Conservation (phyloP, 2,329 filamentous ascomycete genomes). For the Epichloe sibirici region DNA sequence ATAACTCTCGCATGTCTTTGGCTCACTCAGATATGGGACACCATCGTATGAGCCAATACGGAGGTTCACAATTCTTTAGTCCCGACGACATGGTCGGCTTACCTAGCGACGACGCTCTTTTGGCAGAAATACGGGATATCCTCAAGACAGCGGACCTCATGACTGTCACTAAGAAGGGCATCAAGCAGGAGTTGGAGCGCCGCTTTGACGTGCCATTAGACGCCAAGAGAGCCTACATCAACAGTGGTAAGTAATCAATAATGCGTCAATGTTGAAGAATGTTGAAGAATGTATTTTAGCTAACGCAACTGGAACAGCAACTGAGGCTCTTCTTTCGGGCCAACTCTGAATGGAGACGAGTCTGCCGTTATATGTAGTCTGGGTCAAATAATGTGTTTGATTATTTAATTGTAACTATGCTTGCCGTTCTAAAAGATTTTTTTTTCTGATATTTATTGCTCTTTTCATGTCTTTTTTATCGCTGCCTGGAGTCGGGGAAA, state of each 20-base stretch:
- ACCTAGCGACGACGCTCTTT: constrained; percentile 77
- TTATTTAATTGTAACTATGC: background rate
- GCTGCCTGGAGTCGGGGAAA: constrained; percentile 2
- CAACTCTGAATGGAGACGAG: constrained; percentile 43
- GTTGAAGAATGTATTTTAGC: background rate
- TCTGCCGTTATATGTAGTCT: background rate
- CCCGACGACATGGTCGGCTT: constrained; percentile 61
- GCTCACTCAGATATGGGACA: constrained; percentile 56
- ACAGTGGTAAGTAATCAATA: constrained; percentile 55
- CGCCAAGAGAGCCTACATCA: constrained; percentile 83
- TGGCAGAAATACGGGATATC: constrained; percentile 92
- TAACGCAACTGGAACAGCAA: constrained; percentile 35
- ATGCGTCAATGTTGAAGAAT: background rate
- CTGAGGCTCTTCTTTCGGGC: constrained; percentile 67
- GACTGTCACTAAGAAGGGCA: constrained; percentile 96
- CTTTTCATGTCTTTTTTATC: background rate
- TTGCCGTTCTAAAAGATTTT: background rate
- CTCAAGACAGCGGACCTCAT: constrained; percentile 86
- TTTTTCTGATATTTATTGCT: background rate
- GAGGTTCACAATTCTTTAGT: constrained; percentile 45
- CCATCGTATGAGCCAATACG: constrained; percentile 49
- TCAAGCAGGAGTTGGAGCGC: constrained; percentile 85
- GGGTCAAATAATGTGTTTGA: background rate
- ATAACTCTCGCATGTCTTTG: constrained; percentile 64
- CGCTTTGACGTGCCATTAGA: constrained; percentile 82